Conservation (phyloP, 306 rosid genomes). For the Quercus wislizeni region DNA sequence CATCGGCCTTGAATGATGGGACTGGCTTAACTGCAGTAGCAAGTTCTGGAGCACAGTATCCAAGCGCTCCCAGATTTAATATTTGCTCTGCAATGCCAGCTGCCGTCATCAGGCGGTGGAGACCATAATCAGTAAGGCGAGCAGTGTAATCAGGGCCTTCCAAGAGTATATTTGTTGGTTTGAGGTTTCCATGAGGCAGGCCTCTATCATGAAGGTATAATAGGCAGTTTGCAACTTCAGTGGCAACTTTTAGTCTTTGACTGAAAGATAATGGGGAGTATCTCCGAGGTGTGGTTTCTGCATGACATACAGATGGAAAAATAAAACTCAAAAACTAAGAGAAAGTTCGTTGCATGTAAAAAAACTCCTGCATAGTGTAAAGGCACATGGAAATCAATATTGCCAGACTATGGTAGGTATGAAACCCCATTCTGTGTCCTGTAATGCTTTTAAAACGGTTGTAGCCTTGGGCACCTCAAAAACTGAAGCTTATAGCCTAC, state of each 20-base stretch:
- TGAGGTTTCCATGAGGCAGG: constrained; percentile 89
- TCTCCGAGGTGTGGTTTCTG: constrained; percentile 94
- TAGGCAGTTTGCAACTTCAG: constrained; percentile 76
- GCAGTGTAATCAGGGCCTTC: constrained; percentile 63
- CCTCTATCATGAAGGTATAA: constrained; percentile 89
- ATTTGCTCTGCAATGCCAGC: constrained; percentile 91
- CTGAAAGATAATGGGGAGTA: constrained; percentile 77
- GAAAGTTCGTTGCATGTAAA: constrained; percentile 20
- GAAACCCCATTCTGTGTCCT: neutral
- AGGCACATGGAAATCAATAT: constrained; percentile 17
- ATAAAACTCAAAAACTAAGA: constrained; percentile 18
- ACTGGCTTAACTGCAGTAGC: constrained; percentile 67
- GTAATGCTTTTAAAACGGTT: neutral
- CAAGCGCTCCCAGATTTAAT: constrained; percentile 91
- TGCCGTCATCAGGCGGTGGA: constrained; percentile 90
- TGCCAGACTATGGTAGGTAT: neutral
- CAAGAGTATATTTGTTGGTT: constrained; percentile 77
- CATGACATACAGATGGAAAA: constrained; percentile 29
- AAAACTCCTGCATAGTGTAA: constrained; percentile 1
- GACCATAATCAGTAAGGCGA: constrained; percentile 74
- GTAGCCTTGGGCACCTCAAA: constrained; percentile 7
- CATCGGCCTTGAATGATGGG: constrained; percentile 89
- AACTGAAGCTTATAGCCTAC: neutral
- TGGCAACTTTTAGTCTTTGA: constrained; percentile 77
- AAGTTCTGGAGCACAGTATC: constrained; percentile 91